Conservation (phyloP, 2,329 filamentous ascomycete species). For the Harringtonia aguacate region DNA sequence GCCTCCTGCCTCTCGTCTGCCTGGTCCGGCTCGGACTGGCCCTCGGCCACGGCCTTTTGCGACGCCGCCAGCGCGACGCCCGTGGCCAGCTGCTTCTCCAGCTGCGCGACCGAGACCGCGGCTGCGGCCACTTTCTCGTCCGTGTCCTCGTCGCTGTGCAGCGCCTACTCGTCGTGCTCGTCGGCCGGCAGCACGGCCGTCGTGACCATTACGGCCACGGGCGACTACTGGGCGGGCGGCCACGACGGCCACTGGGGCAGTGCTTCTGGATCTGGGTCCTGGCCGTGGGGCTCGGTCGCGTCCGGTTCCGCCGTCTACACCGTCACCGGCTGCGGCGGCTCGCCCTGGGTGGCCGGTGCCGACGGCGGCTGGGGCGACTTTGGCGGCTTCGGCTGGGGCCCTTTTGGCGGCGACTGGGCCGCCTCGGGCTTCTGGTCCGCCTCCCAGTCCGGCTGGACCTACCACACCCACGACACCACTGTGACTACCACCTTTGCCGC, state of each 20-base stretch:
- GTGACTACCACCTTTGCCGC: constrained; percentile 21
- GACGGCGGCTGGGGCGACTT: constrained; percentile 22
- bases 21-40: constrained; percentile 22
- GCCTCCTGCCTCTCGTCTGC: constrained; percentile 30
- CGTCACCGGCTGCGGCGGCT: constrained; percentile 29
- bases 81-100: constrained; percentile 17
- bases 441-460: constrained; percentile 23
- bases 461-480: constrained; percentile 21
- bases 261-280: not conserved
- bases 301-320: constrained; percentile 28
- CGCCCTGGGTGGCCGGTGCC: constrained; percentile 30
- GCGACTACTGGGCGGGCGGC: constrained; percentile 13
- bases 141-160: constrained; percentile 29
- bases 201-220: constrained; percentile 26
- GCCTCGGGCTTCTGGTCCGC: constrained; percentile 29
- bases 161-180: constrained; percentile 26
- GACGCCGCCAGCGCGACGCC: constrained; percentile 11
- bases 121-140: constrained; percentile 19
- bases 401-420: constrained; percentile 11
- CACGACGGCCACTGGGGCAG: constrained; percentile 12
- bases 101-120: constrained; percentile 20
- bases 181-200: constrained; percentile 26
- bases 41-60: constrained; percentile 21
- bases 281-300: constrained; percentile 14
- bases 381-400: constrained; percentile 21